Conservation (phyloP, 2,329 filamentous ascomycete species). For the Fusarium sp. region DNA sequence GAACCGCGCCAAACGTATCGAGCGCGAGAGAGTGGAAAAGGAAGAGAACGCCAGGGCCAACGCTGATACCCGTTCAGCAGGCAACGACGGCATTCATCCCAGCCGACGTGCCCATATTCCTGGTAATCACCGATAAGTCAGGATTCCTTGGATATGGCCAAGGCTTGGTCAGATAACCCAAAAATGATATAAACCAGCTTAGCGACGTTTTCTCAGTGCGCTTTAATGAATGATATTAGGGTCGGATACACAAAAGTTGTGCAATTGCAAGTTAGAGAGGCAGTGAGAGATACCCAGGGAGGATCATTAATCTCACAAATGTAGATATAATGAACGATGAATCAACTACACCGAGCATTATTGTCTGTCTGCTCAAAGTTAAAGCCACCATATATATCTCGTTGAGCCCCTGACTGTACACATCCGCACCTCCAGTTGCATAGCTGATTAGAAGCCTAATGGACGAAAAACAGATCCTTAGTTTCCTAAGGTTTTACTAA, state of each 20-base stretch:
- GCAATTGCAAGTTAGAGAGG: constrained; percentile 34
- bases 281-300: constrained; percentile 47
- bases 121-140: constrained; percentile 23
- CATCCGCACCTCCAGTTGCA: no score
- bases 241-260: constrained; percentile 40
- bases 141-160: neutral
- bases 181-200: neutral
- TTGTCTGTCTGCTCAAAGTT: neutral
- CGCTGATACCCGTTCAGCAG: constrained; percentile 34
- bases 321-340: neutral
- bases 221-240: constrained; percentile 21
- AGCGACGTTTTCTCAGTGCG: neutral
- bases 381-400: neutral
- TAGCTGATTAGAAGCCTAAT: no score
- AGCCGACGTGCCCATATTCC: constrained; percentile 57
- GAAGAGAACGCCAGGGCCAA: constrained; percentile 40
- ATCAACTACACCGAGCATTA: neutral
- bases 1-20: constrained; percentile 62
- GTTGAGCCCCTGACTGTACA: no score
- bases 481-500: no score
- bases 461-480: no score
- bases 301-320: constrained; percentile 39
- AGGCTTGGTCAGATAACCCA: neutral
- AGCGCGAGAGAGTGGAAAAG: constrained; percentile 58
- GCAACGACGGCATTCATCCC: constrained; percentile 60